Base-by-base conservation (phyloP, 805 yeast species). In the Teunomyces tritomae region DNA sequence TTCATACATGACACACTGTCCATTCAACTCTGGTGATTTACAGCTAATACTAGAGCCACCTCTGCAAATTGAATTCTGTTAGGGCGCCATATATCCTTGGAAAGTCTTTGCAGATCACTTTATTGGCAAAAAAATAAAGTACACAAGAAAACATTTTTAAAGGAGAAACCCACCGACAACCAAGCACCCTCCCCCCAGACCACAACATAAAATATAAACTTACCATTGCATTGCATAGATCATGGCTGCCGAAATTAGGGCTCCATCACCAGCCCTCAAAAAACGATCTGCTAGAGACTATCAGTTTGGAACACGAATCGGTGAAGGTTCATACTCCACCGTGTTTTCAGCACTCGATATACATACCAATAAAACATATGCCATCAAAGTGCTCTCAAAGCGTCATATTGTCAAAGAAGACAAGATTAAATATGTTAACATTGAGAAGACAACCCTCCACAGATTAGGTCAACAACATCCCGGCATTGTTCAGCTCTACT, bases 321-420 rank as follows among this genome's bases (percentile, higher is more conserved):
- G 99, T 4, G 96, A 89, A 63, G 99, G 99, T 1, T 89, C 97
- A 6, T 94, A 92, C 63, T 91, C 98, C 8, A 89, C 95, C 5
- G 99, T 92, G 8, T 88, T 82, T 57, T 86, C 87, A 49, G 99
- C 96, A 0, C 73, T 86, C 4, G 97, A 92, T 51, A 62, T 82
- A 20, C 84, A 82, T 57, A 85, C 87, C 40, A 76, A 82, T 61
- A 79, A 84, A 49, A 83, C 89, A 6, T 94, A 83, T 62, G 99
- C 99, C 20, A 84, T 94, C 56, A 94, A 94, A 67, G 87, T 94
- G 1, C 81, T 95, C 13, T 89, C 94, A 39, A 94, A 94, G 65
- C 79, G 86, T 37, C 98, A 94, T 65, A 94, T 94, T 40, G 95
- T 94, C 52, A 84, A 89, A 63, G 99, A 94, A 67, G 87, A 87